Base-by-base conservation (phyloP, 2,329 filamentous ascomycete species). In the Aureobasidium musti region DNA sequence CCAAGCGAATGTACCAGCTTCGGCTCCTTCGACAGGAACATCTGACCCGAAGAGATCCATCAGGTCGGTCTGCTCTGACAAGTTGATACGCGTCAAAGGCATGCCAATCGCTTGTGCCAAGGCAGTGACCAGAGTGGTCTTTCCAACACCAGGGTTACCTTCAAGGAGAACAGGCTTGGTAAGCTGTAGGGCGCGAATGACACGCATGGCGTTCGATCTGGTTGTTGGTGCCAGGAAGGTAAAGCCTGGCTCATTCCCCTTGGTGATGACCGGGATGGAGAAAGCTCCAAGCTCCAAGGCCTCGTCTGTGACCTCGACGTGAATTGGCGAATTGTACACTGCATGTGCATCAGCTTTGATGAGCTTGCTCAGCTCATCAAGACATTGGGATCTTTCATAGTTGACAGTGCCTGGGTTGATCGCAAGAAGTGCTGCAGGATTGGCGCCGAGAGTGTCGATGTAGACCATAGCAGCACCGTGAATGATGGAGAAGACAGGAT, bases 11-110 rank as follows among this genome's bases (percentile, higher is more conserved):
- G 91, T 90, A 1, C 95, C 95, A 8, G 92, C 90, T 73, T 91
- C 88, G 0, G 90, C 92, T n/a, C 92, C 93, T 78, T 98, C 95
- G 3, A 97, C 88, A 0, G 95, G 95, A 8, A 97, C 92, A 79
- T 99, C 95, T 0, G 94, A 97, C 67, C 95, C 95, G 76, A 99
- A 99, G 0, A 99, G 82, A 76, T 99, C 95, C 85, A 98, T 97
- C 59, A 99, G 81, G 77, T 99, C 95, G 0, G 96, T 99, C 79
- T 99, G 95, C 72, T 99, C 95, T 0, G 95, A 98, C 68, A 99
- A 82, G 74, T 99, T 99, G 78, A 99, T 97, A 72, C 95, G 86
- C 0, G 92, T 97, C 69, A 99, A 80, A 8, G 91, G 89, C 69
- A 89, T 89, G 5, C 93, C 92, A 70, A 91, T 90, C 4, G 89